These are phyloP conservation scores for Seminavis robusta DNA, from an alignment of 108 stramenopile species.

Conservation along the genomic window DNA sequence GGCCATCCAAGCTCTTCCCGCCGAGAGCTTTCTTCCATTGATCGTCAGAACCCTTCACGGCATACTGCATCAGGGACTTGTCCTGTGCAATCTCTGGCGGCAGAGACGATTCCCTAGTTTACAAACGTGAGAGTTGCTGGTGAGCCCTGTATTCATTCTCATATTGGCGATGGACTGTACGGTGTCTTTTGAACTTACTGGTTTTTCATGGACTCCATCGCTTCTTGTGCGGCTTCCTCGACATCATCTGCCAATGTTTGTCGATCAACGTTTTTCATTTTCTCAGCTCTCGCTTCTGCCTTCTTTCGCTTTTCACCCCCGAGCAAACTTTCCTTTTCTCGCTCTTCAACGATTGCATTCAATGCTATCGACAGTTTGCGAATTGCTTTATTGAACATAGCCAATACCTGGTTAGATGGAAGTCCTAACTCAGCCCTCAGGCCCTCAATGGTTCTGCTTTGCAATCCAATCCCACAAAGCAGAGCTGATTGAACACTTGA, in stretches of 20 bases:
- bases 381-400: constrained; percentile 96
- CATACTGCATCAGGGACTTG: constrained; percentile 77
- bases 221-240: constrained; percentile 56
- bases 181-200: no score
- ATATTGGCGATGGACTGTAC: no score
- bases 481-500: constrained; percentile 89
- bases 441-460: constrained; percentile 77
- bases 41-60: constrained; percentile 76
- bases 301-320: constrained; percentile 61
- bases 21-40: constrained; percentile 79
- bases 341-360: constrained; percentile 67
- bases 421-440: constrained; percentile 79
- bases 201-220: constrained; percentile 42
- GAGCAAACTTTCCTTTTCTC: constrained; percentile 63
- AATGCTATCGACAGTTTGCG: constrained; percentile 85
- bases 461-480: constrained; percentile 87
- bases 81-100: constrained; percentile 67
- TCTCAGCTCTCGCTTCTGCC: constrained; percentile 39
- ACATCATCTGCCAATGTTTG: constrained; percentile 85
- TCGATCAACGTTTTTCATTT: constrained; percentile 60
- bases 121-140: no score
- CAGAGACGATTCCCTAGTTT: no score
- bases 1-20: constrained; percentile 43
- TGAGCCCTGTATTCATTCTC: no score
- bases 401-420: constrained; percentile 88